These are phyloP conservation scores for Sporopachydermia lactativora DNA, from an alignment of 805 yeast genomes.

Conservation along the genomic window DNA sequence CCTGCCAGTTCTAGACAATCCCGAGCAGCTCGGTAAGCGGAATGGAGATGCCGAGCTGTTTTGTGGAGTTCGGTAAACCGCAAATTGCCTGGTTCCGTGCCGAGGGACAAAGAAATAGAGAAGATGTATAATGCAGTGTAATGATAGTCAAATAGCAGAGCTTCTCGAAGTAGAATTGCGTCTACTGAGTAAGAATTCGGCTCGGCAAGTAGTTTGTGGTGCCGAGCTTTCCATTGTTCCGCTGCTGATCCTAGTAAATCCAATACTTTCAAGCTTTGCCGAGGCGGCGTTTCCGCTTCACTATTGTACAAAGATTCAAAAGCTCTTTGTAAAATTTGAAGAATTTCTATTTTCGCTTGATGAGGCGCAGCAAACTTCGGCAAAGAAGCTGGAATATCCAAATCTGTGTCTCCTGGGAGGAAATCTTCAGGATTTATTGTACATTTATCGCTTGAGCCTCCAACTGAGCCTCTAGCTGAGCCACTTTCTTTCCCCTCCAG, in stretches of 20 bases:
- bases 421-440: neutral
- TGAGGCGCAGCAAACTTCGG: slow-evolving; percentile 49
- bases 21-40: slow-evolving; percentile 75
- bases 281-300: slow-evolving; percentile 37
- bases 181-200: slow-evolving; percentile 21
- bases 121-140: slow-evolving; percentile 76
- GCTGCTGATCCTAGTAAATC: slow-evolving; percentile 64
- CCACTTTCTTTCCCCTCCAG: neutral
- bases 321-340: slow-evolving; percentile 68
- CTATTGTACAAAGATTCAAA: slow-evolving; percentile 69
- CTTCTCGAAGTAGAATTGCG: slow-evolving; percentile 42
- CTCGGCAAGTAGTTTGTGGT: slow-evolving; percentile 33
- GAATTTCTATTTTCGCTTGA: slow-evolving; percentile 64
- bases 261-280: slow-evolving; percentile 57
- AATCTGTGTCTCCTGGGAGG: neutral
- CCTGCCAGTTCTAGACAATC: slow-evolving; percentile 61
- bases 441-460: neutral
- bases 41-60: slow-evolving; percentile 63
- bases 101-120: slow-evolving; percentile 60
- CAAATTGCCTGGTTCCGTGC: slow-evolving; percentile 23
- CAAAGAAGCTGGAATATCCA: slow-evolving; percentile 18
- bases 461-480: neutral
- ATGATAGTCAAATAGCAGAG: slow-evolving; percentile 67
- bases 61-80: slow-evolving; percentile 56
- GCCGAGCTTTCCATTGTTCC: slow-evolving; percentile 63